Percentiles rank a stretch among this genome's conserved stretches.
These are phyloP conservation scores for Citrus reticulata DNA, from an alignment of 345 rosid species.

Conservation along the genomic window DNA sequence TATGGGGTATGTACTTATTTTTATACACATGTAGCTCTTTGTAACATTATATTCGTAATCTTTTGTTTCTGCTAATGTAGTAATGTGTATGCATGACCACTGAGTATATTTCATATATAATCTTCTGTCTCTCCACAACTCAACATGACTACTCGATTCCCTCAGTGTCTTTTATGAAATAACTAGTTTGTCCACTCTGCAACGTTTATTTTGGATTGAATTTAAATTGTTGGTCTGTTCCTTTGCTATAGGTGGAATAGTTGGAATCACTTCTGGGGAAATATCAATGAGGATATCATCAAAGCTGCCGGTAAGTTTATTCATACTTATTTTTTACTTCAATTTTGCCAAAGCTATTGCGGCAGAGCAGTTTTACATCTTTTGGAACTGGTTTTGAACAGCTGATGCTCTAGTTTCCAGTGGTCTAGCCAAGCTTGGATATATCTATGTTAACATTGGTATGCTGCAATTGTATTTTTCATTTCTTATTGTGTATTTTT, in stretches of 20 bases:
- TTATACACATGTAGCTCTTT: background rate
- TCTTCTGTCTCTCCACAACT: background rate
- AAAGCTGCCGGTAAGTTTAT: constrained; percentile 29
- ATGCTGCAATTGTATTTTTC: background rate
- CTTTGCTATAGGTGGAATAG: constrained; percentile 38
- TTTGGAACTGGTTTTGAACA: constrained; percentile 15
- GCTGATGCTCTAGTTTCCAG: constrained; percentile 82
- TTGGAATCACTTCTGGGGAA: constrained; percentile 48
- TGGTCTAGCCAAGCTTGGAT: constrained; percentile 82
- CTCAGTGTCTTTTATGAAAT: background rate
- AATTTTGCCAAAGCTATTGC: background rate
- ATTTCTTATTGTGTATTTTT: background rate
- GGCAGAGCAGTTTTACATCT: too few relatives aligned
- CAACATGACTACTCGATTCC: background rate
- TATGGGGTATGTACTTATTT: constrained; percentile 43
- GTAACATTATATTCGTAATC: background rate
- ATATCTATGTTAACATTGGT: constrained; percentile 83
- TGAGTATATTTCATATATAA: background rate
- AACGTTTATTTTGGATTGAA: background rate
- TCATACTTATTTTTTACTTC: background rate
- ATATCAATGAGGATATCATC: constrained; percentile 37
- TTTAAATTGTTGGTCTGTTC: background rate
- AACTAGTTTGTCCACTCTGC: background rate
- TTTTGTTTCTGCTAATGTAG: background rate
- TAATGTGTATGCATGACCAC: background rate